phyloP scores from a whole-genome alignment of 441 rosid genomes.

The Populus hybrid region DNA sequence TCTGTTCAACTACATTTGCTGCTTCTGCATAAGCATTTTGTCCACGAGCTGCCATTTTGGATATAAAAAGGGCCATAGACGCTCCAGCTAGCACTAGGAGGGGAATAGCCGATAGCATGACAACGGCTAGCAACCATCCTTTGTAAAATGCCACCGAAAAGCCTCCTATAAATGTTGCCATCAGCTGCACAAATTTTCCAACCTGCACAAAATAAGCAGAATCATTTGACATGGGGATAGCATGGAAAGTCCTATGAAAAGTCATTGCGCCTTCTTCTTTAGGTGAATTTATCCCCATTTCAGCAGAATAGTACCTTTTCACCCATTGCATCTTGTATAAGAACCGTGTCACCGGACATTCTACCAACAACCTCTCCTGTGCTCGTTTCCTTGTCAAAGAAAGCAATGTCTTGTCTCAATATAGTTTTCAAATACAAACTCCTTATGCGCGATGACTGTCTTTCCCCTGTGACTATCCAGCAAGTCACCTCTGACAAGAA shows the following conservation, averaged over 20 bases:
- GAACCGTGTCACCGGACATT: constrained; percentile 94
- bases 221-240: neutral
- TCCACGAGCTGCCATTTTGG: constrained; percentile 63
- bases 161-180: constrained; percentile 79
- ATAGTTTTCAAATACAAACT: constrained; percentile 60
- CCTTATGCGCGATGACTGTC: constrained; percentile 82
- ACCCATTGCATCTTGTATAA: constrained; percentile 93
- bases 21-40: constrained; percentile 74
- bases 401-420: constrained; percentile 37
- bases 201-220: constrained; percentile 41
- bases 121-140: constrained; percentile 85
- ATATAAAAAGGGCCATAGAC: constrained; percentile 37
- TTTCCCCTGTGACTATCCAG: constrained; percentile 92
- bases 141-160: constrained; percentile 57
- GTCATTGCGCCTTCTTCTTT: constrained; percentile 35
- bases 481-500: constrained; percentile 64
- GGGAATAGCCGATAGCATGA: constrained; percentile 73
- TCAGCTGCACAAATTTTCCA: constrained; percentile 68
- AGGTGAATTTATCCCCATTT: neutral
- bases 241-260: neutral
- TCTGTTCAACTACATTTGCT: constrained; percentile 72
- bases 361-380: constrained; percentile 88
- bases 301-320: constrained; percentile 57
- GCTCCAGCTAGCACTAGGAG: constrained; percentile 66
- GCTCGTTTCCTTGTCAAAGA: constrained; percentile 49